Evolutionary conservation across 176 grass and related monocot species (phyloP).

Genomic region (Areca catechu): DNA sequence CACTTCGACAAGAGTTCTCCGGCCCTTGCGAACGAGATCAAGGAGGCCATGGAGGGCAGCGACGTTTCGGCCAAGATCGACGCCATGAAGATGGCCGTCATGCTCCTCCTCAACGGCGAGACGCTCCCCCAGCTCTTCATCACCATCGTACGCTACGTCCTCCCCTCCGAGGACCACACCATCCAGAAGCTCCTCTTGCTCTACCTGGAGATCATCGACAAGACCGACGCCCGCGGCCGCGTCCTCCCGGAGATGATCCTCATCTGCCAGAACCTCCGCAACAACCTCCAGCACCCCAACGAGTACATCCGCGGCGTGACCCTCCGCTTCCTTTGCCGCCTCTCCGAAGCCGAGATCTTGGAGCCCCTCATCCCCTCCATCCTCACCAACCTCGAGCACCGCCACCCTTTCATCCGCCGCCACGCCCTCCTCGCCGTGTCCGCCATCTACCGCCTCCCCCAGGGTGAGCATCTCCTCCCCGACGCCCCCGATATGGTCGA

Average conservation of each 20-base stretch:
- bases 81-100: slow-evolving; percentile 63
- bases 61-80: slow-evolving; percentile 49
- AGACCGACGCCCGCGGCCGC: slow-evolving; percentile 40
- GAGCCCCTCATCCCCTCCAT: slow-evolving; percentile 73
- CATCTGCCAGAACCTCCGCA: slow-evolving; percentile 83
- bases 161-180: slow-evolving; percentile 62
- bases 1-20: slow-evolving; percentile 72
- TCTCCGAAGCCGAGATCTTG: slow-evolving; percentile 66
- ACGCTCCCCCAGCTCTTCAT: slow-evolving; percentile 58
- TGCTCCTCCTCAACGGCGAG: slow-evolving; percentile 70
- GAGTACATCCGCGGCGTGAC: slow-evolving; percentile 77
- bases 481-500: slow-evolving; percentile 54
- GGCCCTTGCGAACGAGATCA: slow-evolving; percentile 74
- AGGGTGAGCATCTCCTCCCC: slow-evolving; percentile 59
- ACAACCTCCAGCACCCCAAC: slow-evolving; percentile 75
- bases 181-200: slow-evolving; percentile 69
- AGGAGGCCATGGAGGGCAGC: slow-evolving; percentile 52
- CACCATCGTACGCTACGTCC: slow-evolving; percentile 79
- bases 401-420: slow-evolving; percentile 66
- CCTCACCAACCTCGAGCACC: slow-evolving; percentile 68
- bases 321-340: slow-evolving; percentile 57
- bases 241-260: slow-evolving; percentile 90
- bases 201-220: slow-evolving; percentile 73
- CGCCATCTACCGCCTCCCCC: slow-evolving; percentile 51
- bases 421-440: slow-evolving; percentile 52